Percentiles rank a stretch among this genome's conserved stretches.
Conservation (phyloP, 768 basidiomycete species). For the Tricholoma flavovirens region DNA sequence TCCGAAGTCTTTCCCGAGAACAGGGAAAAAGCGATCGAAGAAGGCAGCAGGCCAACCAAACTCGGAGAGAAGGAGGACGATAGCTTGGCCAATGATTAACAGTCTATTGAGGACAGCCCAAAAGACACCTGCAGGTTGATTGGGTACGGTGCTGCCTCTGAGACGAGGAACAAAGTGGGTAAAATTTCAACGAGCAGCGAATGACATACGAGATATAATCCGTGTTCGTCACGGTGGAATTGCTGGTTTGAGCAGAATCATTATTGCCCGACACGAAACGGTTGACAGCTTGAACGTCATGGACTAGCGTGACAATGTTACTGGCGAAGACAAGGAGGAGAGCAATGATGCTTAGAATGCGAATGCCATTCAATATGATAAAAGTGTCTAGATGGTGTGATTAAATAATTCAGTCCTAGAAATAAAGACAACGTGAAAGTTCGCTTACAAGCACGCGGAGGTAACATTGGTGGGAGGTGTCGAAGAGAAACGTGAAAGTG, state of each 20-base stretch:
- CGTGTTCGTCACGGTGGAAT: constrained; percentile 39
- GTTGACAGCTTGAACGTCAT: constrained; percentile 74
- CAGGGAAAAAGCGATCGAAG: constrained; percentile 82
- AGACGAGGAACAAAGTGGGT: constrained; percentile 5
- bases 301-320: constrained; percentile 68
- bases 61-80: constrained; percentile 80
- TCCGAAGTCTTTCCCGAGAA: constrained; percentile 79
- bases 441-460: constrained; percentile 20
- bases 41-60: constrained; percentile 72
- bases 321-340: constrained; percentile 77
- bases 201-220: constrained; percentile 71
- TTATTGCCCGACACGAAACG: constrained; percentile 40
- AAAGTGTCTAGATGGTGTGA: constrained; percentile 42
- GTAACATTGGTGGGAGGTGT: constrained; percentile 9
- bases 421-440: not conserved
- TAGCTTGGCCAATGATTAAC: constrained; percentile 79
- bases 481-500: not conserved
- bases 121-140: constrained; percentile 86
- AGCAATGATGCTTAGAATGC: constrained; percentile 72
- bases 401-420: not conserved
- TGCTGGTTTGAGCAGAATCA: constrained; percentile 24
- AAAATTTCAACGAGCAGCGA: not conserved
- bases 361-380: constrained; percentile 74
- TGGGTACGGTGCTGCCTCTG: constrained; percentile 79
- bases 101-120: constrained; percentile 88